phyloP scores from a whole-genome alignment of 352 stramenopile species.

The Phytophthora capsici region DNA sequence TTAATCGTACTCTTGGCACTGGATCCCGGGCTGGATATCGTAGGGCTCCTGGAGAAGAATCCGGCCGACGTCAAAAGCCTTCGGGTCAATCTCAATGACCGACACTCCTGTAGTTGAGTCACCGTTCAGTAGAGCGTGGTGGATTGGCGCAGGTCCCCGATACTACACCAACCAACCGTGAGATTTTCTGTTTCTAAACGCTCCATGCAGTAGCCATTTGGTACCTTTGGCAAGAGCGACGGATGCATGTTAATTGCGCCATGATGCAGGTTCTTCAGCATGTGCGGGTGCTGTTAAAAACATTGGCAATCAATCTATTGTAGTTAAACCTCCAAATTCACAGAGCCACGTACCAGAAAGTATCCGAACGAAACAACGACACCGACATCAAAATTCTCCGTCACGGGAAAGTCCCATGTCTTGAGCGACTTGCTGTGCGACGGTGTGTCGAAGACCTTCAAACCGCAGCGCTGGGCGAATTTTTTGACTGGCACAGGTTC shows the following conservation, averaged over 20 bases:
- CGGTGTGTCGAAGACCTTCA: slow-evolving; percentile 71
- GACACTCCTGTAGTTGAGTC: slow-evolving; percentile 80
- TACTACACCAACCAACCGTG: slow-evolving; percentile 47
- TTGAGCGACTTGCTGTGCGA: slow-evolving; percentile 82
- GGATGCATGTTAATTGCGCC: slow-evolving; percentile 92
- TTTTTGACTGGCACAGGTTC: slow-evolving; percentile 80
- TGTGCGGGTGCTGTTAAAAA: slow-evolving; percentile 64
- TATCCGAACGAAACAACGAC: slow-evolving; percentile 92
- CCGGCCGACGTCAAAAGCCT: slow-evolving; percentile 82
- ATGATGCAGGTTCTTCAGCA: slow-evolving; percentile 67
- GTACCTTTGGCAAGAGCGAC: slow-evolving; percentile 80
- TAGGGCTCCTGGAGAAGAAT: slow-evolving; percentile 67
- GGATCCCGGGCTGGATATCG: slow-evolving; percentile 56
- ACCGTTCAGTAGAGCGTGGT: slow-evolving; percentile 85
- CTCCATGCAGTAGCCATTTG: background rate
- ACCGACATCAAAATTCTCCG: slow-evolving; percentile 70
- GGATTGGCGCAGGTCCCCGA: slow-evolving; percentile 83
- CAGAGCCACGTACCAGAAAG: slow-evolving; percentile 56
- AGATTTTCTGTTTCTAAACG: background rate
- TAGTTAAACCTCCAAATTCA: background rate
- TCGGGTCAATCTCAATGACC: slow-evolving; percentile 88
- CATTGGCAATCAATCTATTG: slow-evolving; percentile 5
- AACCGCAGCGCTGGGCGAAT: slow-evolving; percentile 66
- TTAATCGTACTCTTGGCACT: slow-evolving; percentile 49
- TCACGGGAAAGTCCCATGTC: slow-evolving; percentile 65